A percentile compares a stretch with the other conserved stretches of the same genome.
phyloP scores from a whole-genome alignment of 108 stramenopile species.

The Cyclostephanos invisitatus region DNA sequence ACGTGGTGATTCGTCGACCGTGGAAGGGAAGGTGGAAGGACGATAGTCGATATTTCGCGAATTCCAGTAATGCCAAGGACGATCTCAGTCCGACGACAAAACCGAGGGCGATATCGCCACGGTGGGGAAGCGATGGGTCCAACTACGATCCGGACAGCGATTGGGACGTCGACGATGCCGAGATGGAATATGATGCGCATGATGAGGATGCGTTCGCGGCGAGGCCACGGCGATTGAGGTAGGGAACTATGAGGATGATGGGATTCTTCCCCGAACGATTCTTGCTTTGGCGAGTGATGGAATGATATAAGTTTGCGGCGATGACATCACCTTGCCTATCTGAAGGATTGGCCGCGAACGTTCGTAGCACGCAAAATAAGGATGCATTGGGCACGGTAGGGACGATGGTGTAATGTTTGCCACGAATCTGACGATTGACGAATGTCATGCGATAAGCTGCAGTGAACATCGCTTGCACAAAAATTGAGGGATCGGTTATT shows the following conservation, averaged over 20 bases:
- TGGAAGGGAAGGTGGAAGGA: not conserved
- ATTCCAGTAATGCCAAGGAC: not conserved
- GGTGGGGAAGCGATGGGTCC: not conserved
- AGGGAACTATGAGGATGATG: not conserved
- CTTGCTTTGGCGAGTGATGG: not conserved
- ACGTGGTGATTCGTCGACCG: not conserved
- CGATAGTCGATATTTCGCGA: not conserved
- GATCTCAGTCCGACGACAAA: not conserved
- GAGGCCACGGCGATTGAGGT: not conserved
- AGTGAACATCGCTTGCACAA: too few relatives aligned
- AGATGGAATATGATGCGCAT: not conserved
- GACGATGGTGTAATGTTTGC: too few relatives aligned
- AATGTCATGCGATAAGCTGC: too few relatives aligned
- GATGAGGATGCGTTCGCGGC: not conserved
- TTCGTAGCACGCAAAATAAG: too few relatives aligned
- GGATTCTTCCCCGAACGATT: not conserved
- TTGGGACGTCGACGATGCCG: not conserved
- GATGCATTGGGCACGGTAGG: too few relatives aligned
- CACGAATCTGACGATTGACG: too few relatives aligned
- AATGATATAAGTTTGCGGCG: not conserved
- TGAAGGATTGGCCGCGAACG: too few relatives aligned
- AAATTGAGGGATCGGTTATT: too few relatives aligned
- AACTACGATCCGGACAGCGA: constrained; percentile 8
- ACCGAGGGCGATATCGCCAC: not conserved
- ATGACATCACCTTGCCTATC: not conserved